phyloP scores from a whole-genome alignment of 2,329 filamentous ascomycete genomes.

The Neurospora sp. region DNA sequence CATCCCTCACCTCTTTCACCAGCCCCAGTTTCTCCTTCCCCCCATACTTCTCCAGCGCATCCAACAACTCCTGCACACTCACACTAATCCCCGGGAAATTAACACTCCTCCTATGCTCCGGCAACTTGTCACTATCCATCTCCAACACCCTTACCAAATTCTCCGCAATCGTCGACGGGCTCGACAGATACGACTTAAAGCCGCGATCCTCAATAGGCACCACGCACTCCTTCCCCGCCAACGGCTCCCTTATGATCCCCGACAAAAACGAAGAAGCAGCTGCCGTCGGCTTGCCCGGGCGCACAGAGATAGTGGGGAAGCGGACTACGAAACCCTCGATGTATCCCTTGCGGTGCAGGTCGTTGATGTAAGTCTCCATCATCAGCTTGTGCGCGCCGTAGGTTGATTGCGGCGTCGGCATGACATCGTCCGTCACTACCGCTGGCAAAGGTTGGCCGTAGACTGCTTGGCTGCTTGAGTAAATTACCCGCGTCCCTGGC shows the following conservation, averaged over 20 bases:
- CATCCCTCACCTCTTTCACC: slow-evolving; percentile 45
- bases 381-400: slow-evolving; percentile 57
- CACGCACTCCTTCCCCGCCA: slow-evolving; percentile 42
- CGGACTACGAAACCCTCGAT: slow-evolving; percentile 49
- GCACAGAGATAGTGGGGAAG: slow-evolving; percentile 52
- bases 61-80: slow-evolving; percentile 50
- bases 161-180: slow-evolving; percentile 40
- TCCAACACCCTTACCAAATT: slow-evolving; percentile 40
- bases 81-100: slow-evolving; percentile 50
- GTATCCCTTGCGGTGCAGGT: slow-evolving; percentile 49
- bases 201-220: slow-evolving; percentile 40
- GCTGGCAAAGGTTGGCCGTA: slow-evolving; percentile 48
- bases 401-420: slow-evolving; percentile 50
- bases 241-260: slow-evolving; percentile 55
- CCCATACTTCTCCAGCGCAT: slow-evolving; percentile 45
- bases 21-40: slow-evolving; percentile 43
- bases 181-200: slow-evolving; percentile 45
- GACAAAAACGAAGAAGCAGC: slow-evolving; percentile 58
- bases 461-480: slow-evolving; percentile 53
- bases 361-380: slow-evolving; percentile 52
- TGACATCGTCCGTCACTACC: slow-evolving; percentile 39
- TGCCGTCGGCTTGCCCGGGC: slow-evolving; percentile 48
- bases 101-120: slow-evolving; percentile 38
- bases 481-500: slow-evolving; percentile 43
- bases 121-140: slow-evolving; percentile 31